Evolutionary conservation across 108 stramenopile genomes (phyloP).

Genomic region (Schizochytrium sp.): DNA sequence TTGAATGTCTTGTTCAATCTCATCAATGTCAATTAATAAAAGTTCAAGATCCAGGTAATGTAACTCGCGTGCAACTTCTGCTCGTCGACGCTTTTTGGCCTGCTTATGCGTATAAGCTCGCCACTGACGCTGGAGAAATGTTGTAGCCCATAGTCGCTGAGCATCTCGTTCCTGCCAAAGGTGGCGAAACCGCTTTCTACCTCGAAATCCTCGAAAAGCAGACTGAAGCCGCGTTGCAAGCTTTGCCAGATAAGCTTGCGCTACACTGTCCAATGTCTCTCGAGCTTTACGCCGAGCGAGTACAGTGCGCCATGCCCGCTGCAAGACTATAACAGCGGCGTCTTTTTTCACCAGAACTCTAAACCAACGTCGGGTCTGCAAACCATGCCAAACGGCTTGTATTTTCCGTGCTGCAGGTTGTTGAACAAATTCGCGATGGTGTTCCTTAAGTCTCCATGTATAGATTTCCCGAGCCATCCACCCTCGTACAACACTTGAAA

Average conservation of each 20-base stretch:
- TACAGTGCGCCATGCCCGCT: constrained; percentile 35
- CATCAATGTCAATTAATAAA: background rate
- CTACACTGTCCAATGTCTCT: background rate
- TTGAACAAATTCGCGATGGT: background rate
- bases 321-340: constrained; percentile 47
- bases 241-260: constrained; percentile 14
- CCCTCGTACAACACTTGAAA: constrained; percentile 1
- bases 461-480: background rate
- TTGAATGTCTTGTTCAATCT: constrained; percentile 9
- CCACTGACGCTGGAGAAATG: constrained; percentile 27
- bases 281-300: constrained; percentile 43
- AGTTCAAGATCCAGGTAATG: constrained; percentile 55
- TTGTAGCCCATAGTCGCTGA: constrained; percentile 26
- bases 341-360: background rate
- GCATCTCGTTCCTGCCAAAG: constrained; percentile 22
- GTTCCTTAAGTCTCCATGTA: background rate
- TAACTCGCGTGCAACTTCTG: constrained; percentile 29
- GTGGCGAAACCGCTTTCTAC: background rate
- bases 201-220: constrained; percentile 48
- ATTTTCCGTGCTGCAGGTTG: background rate
- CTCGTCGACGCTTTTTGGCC: background rate
- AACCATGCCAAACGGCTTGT: constrained; percentile 19
- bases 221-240: constrained; percentile 56
- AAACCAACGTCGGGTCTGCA: constrained; percentile 37
- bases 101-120: background rate